These are phyloP conservation scores for Ochetophila trinervis DNA, from an alignment of 306 rosid genomes.

Conservation along the genomic window DNA sequence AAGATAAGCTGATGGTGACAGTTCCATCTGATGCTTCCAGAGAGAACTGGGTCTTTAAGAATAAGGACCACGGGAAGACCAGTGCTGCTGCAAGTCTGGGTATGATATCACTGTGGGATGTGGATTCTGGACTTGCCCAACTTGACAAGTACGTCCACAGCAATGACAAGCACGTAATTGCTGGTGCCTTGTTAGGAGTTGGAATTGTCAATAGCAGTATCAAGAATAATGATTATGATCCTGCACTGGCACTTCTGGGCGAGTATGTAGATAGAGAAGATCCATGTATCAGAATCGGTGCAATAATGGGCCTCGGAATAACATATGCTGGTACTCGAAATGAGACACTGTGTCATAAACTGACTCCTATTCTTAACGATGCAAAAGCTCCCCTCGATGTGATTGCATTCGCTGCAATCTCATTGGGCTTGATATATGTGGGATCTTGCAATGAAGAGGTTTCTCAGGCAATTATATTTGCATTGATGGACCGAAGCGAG, in stretches of 20 bases:
- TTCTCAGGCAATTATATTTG: conserved; percentile 90
- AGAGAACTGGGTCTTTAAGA: conserved; percentile 95
- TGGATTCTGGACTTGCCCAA: conserved; percentile 94
- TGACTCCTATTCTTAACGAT: conserved; percentile 72
- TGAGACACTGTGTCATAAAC: conserved; percentile 62
- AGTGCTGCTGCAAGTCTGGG: conserved; percentile 99
- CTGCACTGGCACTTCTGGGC: conserved; percentile 75
- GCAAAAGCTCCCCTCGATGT: conserved; percentile 88
- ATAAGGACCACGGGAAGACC: conserved; percentile 96
- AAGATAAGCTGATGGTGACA: conserved; percentile 98
- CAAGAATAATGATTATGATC: conserved; percentile 93
- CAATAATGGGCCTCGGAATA: conserved; percentile 95
- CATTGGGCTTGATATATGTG: conserved; percentile 85
- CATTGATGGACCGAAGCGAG: conserved; percentile 88
- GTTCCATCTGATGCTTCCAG: conserved; percentile 69
- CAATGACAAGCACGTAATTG: conserved; percentile 78
- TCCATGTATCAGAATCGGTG: conserved; percentile 76
- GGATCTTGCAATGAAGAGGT: conserved; percentile 97
- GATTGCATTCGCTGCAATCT: conserved; percentile 81
- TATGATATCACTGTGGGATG: conserved; percentile 90
- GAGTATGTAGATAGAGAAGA: conserved; percentile 86
- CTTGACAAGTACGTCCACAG: conserved; percentile 93
- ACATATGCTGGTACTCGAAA: conserved; percentile 91
- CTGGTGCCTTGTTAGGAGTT: conserved; percentile 93
- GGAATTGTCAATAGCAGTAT: conserved; percentile 86